Evolutionary conservation across 2,329 filamentous ascomycete genomes (phyloP), one percentile per base, ranked within the genome.

Genomic region (Passalora sequoiae): DNA sequence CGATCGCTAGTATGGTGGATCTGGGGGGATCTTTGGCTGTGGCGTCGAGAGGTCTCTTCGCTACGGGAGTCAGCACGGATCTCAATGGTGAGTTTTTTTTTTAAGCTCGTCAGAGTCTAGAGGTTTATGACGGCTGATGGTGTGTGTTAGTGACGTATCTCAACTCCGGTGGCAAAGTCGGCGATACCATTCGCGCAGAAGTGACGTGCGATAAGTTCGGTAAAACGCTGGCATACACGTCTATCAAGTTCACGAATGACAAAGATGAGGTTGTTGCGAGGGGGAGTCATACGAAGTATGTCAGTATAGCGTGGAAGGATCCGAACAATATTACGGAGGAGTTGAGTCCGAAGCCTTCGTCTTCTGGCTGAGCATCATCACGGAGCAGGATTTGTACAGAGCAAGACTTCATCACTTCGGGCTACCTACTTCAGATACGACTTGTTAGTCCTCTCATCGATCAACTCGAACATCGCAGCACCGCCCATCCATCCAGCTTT

Each of bases 1-100:
- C 85, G 0, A 81, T 91, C 20, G 86, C 86, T 3, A 85, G 81
- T 60, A 81, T 89, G 67, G 78, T 82, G 35, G 80, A 84, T 53
- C 74, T 83, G 1, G 80, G 81, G 4, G 81, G 81, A 16, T 82
- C 78, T 12, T 66, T 84, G 7, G 80, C 80, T 6, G 77, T 84
- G 29, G 81, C 80, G 5, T 83, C 80, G 0, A 69, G 75, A 24
- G 80, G 81, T 0, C 69, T 84, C 1, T 83, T 77, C 57, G 73
- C 79, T 15, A 84, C 80, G 0, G 80, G 80, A 6, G 80, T 84
- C 2, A 81, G 78, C 1, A 84, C 80, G 3, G 80, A 84, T 61
- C 61, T 84, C 7, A 83, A 75, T 51, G 33, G 33, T 36, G 20
- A 4, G 7, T 12, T 9, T 8, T 8, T 9, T 12, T 13, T 12